phyloP scores from a whole-genome alignment of 805 yeast genomes.

The Wickerhamomyces sydowiorum region DNA sequence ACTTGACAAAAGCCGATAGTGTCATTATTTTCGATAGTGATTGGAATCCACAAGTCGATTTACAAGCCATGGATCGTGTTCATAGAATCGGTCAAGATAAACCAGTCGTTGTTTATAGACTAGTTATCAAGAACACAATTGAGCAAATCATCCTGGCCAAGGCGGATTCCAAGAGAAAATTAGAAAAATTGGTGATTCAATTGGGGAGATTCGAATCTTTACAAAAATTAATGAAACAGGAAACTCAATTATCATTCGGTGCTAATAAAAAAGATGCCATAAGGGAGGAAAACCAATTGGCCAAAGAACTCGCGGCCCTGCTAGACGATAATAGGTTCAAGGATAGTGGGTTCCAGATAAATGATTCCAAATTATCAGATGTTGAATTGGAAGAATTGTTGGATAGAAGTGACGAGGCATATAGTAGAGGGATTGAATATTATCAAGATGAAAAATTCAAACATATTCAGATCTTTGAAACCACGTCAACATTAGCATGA shows the following conservation, averaged over 20 bases:
- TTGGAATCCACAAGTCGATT: slow-evolving; percentile 96
- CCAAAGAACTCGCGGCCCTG: slow-evolving; percentile 34
- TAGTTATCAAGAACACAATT: slow-evolving; percentile 71
- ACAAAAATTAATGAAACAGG: slow-evolving; percentile 29
- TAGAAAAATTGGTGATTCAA: slow-evolving; percentile 72
- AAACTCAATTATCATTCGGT: slow-evolving; percentile 16
- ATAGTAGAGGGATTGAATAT: slow-evolving; percentile 22
- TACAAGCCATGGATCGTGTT: slow-evolving; percentile 94
- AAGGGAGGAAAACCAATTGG: slow-evolving; percentile 26
- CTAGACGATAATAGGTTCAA: slow-evolving; percentile 35
- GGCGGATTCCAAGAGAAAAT: slow-evolving; percentile 73
- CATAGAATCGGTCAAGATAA: slow-evolving; percentile 88
- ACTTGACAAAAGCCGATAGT: slow-evolving; percentile 80
- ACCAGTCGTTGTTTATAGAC: slow-evolving; percentile 78
- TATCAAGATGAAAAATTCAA: slow-evolving; percentile 20
- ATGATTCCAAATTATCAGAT: slow-evolving; percentile 16
- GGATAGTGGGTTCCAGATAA: slow-evolving; percentile 24
- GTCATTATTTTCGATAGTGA: slow-evolving; percentile 89
- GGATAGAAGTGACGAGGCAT: slow-evolving; percentile 42
- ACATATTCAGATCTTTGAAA: slow-evolving; percentile 34
- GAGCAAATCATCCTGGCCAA: slow-evolving; percentile 77
- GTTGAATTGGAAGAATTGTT: slow-evolving; percentile 44
- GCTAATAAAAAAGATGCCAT: slow-evolving; percentile 11
- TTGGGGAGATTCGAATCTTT: slow-evolving; percentile 51
- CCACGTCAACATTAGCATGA: slow-evolving; percentile 21